Evolutionary conservation across 495 filamentous ascomycete genomes (phyloP), one percentile per base, ranked within the genome.

Genomic region (Aspergillus panamensis): DNA sequence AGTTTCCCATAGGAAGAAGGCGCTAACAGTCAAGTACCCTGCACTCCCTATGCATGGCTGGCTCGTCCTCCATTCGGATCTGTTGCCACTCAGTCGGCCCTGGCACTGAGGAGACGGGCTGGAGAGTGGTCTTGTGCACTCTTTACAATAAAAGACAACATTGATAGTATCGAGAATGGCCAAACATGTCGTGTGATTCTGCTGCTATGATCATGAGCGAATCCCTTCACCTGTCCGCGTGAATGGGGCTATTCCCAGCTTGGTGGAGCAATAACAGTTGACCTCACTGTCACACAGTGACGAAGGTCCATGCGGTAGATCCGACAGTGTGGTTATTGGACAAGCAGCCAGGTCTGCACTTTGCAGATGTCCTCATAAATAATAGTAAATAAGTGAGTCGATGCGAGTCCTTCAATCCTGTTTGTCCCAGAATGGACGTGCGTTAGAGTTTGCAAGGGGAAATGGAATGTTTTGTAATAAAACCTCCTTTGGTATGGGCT

Each of bases 301-400:
- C 25, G 25, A 25, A 25, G 25, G 5, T 25, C 25, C 54, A 62
- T 52, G 62, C 49, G 50, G 56, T 51, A 35, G 47, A 57, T 52
- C 63, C 63, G 63, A 62, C 60, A 62, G 29, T 58, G 43, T 59
- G 63, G 63, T 62, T 54, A 58, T 53, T 53, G 59, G 54, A 19
- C 7, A 40, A 12, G 8, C 12, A 40, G 37, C 5, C 25, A 25
- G 25, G 25, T 25, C 25, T 25, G 25, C n/a, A n/a, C n/a, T n/a
- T n/a, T n/a, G n/a, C 25, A 25, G 25, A 5, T 25, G 25, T 25
- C 25, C 25, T 25, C 25, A 25, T 25, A n/a, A n/a, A n/a, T n/a
- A n/a, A n/a, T n/a, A n/a, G n/a, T n/a, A n/a, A n/a, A n/a, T n/a
- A 25, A 25, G 25, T 25, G 25, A 25, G 25, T 5, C 25, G 25